phyloP scores from a whole-genome alignment of 2,329 filamentous ascomycete species.

The Paecilomyces niveus region DNA sequence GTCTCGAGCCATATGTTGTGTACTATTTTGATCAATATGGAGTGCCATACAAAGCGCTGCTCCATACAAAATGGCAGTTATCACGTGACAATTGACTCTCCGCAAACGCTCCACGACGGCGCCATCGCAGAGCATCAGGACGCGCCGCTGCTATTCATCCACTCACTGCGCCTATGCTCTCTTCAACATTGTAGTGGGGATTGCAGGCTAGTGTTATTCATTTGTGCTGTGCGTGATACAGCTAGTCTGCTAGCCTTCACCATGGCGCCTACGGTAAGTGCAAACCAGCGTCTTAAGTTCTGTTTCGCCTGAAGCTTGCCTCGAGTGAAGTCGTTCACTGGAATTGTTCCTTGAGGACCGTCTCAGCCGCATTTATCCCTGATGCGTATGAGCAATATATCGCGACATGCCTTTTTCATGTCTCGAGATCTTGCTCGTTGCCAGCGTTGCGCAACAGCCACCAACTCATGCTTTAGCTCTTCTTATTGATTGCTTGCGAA shows the following conservation, averaged over 20 bases:
- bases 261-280: slow-evolving; percentile 10
- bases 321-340: neutral
- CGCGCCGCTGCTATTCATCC: neutral
- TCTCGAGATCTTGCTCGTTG: neutral
- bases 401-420: neutral
- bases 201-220: neutral
- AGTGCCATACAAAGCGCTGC: neutral
- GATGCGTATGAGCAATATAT: neutral
- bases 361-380: neutral
- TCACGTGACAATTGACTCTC: neutral
- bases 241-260: neutral
- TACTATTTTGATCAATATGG: too few species aligned
- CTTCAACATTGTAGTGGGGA: neutral
- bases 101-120: neutral
- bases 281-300: neutral
- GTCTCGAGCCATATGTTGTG: too few species aligned
- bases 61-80: neutral
- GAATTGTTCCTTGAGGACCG: neutral
- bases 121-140: neutral
- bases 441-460: neutral
- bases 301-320: neutral
- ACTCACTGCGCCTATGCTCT: neutral
- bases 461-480: neutral
- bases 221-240: neutral
- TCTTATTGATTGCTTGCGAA: neutral